Base-by-base conservation (phyloP, 2,329 filamentous ascomycete species). In the Penicillium olsonii region DNA sequence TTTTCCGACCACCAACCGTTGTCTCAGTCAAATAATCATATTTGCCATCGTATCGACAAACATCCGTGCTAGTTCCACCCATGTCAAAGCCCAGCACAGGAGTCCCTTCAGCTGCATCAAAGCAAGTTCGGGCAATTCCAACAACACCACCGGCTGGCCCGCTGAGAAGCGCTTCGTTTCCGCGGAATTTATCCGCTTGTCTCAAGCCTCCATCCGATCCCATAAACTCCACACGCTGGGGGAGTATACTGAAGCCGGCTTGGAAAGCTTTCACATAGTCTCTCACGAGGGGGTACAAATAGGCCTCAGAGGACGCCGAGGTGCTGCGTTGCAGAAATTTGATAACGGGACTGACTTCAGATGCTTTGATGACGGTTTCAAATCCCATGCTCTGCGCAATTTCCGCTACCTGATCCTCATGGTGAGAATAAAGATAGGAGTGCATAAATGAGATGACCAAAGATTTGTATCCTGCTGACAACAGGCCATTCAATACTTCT, bases 101-200 rank as follows among this genome's bases (percentile, higher is more conserved):
- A 4, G 33, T 39, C 10, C 27, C 87, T 0, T 88, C 92, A 51
- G 87, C 77, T 0, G 85, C 80, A 58, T 96, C 91, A 65, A 92
- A 96, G 1, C 87, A 92, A 0, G 91, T 96, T 26, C 90, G 82
- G n/a, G 91, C 90, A 67, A 95, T 95, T 2, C 91, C 91, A 0
- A 96, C 90, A 0, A 96, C 91, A 39, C 91, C 91, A 31, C 90
- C 91, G 15, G 91, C 91, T 2, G 91, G 91, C 0, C 91, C 91
- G 2, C 89, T 95, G 4, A 96, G 68, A 48, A 96, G 94, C 5
- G 90, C 90, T 61, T 87, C 29, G 7, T 31, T 31, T 6, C 29
- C 29, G 29, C 29, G 29, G 29, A 31, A 31, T 60, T 76, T 65
- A 37, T 66, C 66, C 26, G 74, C 70, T 45, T 74, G 69, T 4